A percentile compares a stretch with the other conserved stretches of the same genome.
phyloP scores from a whole-genome alignment of 257 asterid species.

The Rhazya stricta region DNA sequence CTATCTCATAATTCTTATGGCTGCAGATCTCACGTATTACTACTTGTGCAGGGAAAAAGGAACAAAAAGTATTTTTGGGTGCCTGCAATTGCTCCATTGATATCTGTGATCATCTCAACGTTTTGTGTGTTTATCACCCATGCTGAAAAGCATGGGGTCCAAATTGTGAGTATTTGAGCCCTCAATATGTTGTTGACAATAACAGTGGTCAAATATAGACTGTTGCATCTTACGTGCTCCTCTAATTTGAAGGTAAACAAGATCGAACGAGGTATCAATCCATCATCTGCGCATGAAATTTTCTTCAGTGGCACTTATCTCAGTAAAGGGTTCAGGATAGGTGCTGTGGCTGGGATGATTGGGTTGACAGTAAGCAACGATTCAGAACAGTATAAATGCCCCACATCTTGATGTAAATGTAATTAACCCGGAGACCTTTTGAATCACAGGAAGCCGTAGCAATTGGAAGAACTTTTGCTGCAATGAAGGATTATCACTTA shows the following conservation, averaged over 20 bases:
- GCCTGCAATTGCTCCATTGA: slow-evolving; percentile 74
- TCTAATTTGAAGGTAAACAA: slow-evolving; percentile 37
- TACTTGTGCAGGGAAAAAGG: slow-evolving; percentile 48
- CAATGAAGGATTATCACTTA: slow-evolving; percentile 65
- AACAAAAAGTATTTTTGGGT: slow-evolving; percentile 62
- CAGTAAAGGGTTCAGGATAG: slow-evolving; percentile 55
- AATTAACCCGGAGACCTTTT: neutral
- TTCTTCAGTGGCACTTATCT: slow-evolving; percentile 53
- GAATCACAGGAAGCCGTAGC: slow-evolving; percentile 70
- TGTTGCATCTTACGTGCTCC: neutral
- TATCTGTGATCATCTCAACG: slow-evolving; percentile 61
- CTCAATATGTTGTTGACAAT: neutral
- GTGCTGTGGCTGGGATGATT: slow-evolving; percentile 52
- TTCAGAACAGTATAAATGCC: neutral
- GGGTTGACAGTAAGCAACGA: slow-evolving; percentile 51
- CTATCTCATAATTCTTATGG: neutral
- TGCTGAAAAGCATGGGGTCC: slow-evolving; percentile 64
- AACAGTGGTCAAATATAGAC: neutral
- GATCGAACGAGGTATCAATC: slow-evolving; percentile 52
- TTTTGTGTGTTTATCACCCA: slow-evolving; percentile 54
- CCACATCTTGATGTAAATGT: neutral
- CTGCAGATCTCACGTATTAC: neutral
- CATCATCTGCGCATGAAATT: slow-evolving; percentile 45
- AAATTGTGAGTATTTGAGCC: slow-evolving; percentile 37
- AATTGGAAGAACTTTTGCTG: slow-evolving; percentile 74